These are phyloP conservation scores for Hirschioporus abietinus DNA, from an alignment of 768 basidiomycete genomes.

Conservation along the genomic window DNA sequence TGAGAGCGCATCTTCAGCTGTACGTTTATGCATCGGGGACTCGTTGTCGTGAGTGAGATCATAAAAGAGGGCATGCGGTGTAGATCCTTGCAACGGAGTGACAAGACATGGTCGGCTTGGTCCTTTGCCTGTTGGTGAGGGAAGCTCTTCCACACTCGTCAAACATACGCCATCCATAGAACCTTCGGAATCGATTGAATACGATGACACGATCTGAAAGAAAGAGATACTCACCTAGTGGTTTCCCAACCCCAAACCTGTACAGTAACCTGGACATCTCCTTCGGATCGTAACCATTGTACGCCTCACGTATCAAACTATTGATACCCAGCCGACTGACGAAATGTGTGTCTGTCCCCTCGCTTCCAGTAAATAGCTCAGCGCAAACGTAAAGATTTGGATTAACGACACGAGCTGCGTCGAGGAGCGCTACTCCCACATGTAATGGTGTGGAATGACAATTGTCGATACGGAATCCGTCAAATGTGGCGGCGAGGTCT, in stretches of 20 bases:
- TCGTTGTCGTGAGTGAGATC: constrained; percentile 99
- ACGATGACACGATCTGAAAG: not conserved
- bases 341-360: constrained; percentile 89
- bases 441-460: constrained; percentile 96
- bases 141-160: constrained; percentile 67
- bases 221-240: constrained; percentile 59
- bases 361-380: constrained; percentile 93
- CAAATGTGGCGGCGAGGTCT: constrained; percentile 75
- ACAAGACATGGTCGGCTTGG: constrained; percentile 68
- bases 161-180: constrained; percentile 93
- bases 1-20: constrained; percentile 92
- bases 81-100: constrained; percentile 76
- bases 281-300: constrained; percentile 85
- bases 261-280: constrained; percentile 87
- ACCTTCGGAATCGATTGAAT: constrained; percentile 31
- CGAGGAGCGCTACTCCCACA: constrained; percentile 94
- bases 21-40: constrained; percentile 81
- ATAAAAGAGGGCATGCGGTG: constrained; percentile 90
- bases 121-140: constrained; percentile 80
- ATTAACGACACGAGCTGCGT: constrained; percentile 81
- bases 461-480: constrained; percentile 98
- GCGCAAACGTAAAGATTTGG: constrained; percentile 96
- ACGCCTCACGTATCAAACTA: constrained; percentile 90
- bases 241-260: constrained; percentile 87
- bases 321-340: constrained; percentile 92